A percentile compares a stretch with the other conserved stretches of the same genome.
Conservation (phyloP, 306 rosid genomes). For the Senna siamea region DNA sequence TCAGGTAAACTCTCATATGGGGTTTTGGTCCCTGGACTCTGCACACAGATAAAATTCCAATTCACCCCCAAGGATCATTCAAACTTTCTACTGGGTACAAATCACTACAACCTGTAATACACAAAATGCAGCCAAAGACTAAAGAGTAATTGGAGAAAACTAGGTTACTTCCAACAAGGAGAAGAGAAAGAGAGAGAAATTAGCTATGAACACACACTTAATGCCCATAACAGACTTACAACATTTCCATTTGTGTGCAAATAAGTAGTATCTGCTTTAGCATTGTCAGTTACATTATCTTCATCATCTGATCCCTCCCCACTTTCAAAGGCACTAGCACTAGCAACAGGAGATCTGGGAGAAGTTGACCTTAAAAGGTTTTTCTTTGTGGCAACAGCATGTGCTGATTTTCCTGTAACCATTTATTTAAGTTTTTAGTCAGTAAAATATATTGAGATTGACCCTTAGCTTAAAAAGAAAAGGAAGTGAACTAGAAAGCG, state of each 20-base stretch:
- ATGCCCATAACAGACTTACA: conserved; percentile 56
- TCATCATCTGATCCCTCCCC: conserved; percentile 93
- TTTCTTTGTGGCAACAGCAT: conserved; percentile 57
- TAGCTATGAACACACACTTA: conserved; percentile 20
- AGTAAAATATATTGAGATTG: conserved; percentile 24
- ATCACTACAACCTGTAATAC: conserved; percentile 4
- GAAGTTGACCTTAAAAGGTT: conserved; percentile 64
- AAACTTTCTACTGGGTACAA: too few species aligned
- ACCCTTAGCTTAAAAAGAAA: conserved; percentile 5
- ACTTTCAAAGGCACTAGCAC: conserved; percentile 92
- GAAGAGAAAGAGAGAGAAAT: neutral
- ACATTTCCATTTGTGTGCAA: conserved; percentile 71
- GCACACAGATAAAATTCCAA: conserved; percentile 41
- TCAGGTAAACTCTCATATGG: conserved; percentile 66
- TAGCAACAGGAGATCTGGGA: conserved; percentile 95
- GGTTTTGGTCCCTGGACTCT: conserved; percentile 66
- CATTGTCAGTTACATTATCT: conserved; percentile 55
- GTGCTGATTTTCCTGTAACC: conserved; percentile 69
- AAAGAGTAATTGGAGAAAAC: conserved; percentile 2
- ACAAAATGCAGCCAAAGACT: neutral
- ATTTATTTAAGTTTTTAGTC: conserved; percentile 25
- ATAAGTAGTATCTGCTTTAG: conserved; percentile 57
- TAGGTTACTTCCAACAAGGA: conserved; percentile 7
- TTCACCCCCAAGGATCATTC: conserved; percentile 28
- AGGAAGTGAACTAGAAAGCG: conserved; percentile 6